These are phyloP conservation scores for Bretschneidera sinensis DNA, from an alignment of 345 rosid genomes.

Conservation along the genomic window DNA sequence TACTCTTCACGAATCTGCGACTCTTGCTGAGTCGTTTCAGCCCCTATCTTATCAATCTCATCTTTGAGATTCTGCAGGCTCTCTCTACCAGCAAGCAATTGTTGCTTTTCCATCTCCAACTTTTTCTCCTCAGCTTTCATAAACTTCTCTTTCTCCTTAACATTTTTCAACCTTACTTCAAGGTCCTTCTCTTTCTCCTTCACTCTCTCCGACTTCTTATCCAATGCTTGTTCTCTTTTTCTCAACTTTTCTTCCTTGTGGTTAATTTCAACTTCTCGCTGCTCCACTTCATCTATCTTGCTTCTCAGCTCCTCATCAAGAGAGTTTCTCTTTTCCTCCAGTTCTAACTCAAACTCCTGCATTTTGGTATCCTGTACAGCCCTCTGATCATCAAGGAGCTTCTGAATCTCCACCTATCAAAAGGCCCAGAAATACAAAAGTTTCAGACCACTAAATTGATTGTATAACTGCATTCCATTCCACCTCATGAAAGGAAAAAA, in stretches of 20 bases:
- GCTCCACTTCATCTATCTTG: constrained; percentile 43
- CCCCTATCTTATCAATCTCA: constrained; percentile 59
- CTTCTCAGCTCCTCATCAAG: constrained; percentile 54
- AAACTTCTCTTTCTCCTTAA: constrained; percentile 54
- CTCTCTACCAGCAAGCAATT: constrained; percentile 49
- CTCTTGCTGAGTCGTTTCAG: constrained; percentile 57
- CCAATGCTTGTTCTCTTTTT: constrained; percentile 52
- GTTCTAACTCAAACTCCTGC: constrained; percentile 53
- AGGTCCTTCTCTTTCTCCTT: constrained; percentile 75
- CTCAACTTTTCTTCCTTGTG: constrained; percentile 52
- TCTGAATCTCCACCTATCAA: constrained; percentile 56
- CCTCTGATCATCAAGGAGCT: constrained; percentile 64
- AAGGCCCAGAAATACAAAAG: constrained; percentile 12
- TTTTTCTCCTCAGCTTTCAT: constrained; percentile 58
- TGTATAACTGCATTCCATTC: neutral
- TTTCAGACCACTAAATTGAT: constrained; percentile 1
- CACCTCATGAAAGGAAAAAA: neutral
- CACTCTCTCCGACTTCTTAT: constrained; percentile 45
- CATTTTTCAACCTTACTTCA: constrained; percentile 45
- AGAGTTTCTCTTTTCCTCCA: constrained; percentile 50
- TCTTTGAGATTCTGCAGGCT: constrained; percentile 43
- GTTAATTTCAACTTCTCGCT: constrained; percentile 40
- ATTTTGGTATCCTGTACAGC: constrained; percentile 41
- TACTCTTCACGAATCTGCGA: constrained; percentile 45
- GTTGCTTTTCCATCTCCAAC: constrained; percentile 47